These are phyloP conservation scores for Botrytis porri DNA, from an alignment of 2,329 filamentous ascomycete species.

Conservation along the genomic window DNA sequence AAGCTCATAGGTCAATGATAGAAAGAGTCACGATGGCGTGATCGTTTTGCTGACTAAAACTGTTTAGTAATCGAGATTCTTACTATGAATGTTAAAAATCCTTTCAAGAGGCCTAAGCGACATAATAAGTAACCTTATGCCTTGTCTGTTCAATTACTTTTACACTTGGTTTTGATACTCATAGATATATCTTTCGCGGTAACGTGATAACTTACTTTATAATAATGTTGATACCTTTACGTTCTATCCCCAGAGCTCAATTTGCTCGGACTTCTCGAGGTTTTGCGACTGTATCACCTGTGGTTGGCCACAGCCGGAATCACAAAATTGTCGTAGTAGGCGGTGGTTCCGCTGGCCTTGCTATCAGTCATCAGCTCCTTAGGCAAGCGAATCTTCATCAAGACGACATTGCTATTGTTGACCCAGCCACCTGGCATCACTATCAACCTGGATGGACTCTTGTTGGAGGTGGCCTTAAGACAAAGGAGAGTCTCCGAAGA, in stretches of 20 bases:
- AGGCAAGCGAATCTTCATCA: slow-evolving; percentile 53
- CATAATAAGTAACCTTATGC: neutral
- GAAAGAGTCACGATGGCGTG: slow-evolving; percentile 1
- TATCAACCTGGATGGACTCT: slow-evolving; percentile 71
- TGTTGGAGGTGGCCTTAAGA: slow-evolving; percentile 64
- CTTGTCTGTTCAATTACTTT: neutral
- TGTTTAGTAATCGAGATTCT: neutral
- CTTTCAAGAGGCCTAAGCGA: neutral
- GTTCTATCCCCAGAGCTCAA: neutral
- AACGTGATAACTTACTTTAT: neutral
- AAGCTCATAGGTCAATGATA: neutral
- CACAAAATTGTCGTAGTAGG: slow-evolving; percentile 68
- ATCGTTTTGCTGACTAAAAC: neutral
- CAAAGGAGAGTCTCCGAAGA: slow-evolving; percentile 54
- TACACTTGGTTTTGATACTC: neutral
- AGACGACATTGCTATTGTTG: slow-evolving; percentile 62
- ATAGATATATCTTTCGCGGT: neutral
- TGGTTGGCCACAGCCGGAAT: slow-evolving; percentile 40
- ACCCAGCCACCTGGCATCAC: slow-evolving; percentile 61
- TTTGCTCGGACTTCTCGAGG: neutral
- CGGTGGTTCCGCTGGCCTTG: slow-evolving; percentile 62
- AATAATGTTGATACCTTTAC: neutral
- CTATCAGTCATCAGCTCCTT: slow-evolving; percentile 66
- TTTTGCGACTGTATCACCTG: slow-evolving; percentile 37
- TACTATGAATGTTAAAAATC: neutral